Conservation (phyloP, 2,329 filamentous ascomycete species). For the Fusarium palustre region DNA sequence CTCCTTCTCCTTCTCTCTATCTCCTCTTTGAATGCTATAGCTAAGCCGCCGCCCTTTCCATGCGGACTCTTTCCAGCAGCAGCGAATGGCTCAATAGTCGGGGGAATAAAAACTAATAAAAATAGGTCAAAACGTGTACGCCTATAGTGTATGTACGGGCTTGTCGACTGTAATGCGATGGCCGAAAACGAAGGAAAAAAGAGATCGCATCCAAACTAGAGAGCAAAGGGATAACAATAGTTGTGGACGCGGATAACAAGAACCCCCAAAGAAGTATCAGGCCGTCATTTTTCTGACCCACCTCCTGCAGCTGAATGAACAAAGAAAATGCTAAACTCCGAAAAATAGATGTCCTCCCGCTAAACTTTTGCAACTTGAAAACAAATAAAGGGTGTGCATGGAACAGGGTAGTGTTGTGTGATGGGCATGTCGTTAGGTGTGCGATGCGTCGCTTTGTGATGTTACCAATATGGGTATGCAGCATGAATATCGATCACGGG, state of each 20-base stretch:
- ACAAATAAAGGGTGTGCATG: slow-evolving; percentile 19
- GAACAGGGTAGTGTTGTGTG: not conserved
- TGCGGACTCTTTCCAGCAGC: not conserved
- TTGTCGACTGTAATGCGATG: slow-evolving; percentile 12
- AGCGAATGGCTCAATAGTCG: not conserved
- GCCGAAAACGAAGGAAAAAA: not conserved
- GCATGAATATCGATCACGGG: not conserved
- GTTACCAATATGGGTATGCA: not conserved
- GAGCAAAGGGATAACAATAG: not conserved
- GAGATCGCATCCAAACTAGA: slow-evolving; percentile 3
- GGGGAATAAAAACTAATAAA: slow-evolving; percentile 2
- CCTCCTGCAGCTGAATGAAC: not conserved
- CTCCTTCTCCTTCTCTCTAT: not conserved
- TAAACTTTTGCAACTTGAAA: slow-evolving; percentile 33
- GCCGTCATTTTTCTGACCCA: slow-evolving; percentile 22
- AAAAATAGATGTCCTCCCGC: slow-evolving; percentile 30
- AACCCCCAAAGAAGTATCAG: slow-evolving; percentile 13
- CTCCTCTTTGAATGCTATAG: slow-evolving; percentile 11
- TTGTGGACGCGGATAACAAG: slow-evolving; percentile 5
- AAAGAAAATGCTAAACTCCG: slow-evolving; percentile 32
- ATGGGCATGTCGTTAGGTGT: not conserved
- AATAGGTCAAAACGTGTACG: slow-evolving; percentile 32
- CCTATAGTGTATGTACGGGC: slow-evolving; percentile 17
- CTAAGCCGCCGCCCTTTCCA: not conserved
- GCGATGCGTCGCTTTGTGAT: slow-evolving; percentile 2